Conservation (phyloP, 352 stramenopile species). For the Pythium apleroticum region DNA sequence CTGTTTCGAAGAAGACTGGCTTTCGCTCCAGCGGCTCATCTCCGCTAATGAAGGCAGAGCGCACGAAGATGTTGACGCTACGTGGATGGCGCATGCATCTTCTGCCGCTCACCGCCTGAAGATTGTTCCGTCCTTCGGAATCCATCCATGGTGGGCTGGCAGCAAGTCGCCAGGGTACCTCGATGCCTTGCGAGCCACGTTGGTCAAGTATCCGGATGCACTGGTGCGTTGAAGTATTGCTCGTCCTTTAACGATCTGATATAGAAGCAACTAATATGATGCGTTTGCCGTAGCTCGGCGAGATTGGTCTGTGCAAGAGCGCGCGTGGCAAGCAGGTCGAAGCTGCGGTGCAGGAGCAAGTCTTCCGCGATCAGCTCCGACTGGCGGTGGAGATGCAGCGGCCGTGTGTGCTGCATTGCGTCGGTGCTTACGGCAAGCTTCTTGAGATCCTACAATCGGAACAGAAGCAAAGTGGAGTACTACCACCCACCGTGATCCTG, state of each 20-base stretch:
- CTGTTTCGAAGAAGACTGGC: conserved; percentile 66
- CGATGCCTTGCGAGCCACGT: conserved; percentile 30
- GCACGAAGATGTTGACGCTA: neutral
- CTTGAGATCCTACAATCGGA: conserved; percentile 48
- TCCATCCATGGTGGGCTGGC: conserved; percentile 78
- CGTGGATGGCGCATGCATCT: neutral
- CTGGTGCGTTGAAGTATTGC: conserved; percentile 30
- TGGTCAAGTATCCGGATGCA: conserved; percentile 43
- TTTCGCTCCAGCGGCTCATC: conserved; percentile 35
- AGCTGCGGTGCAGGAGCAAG: conserved; percentile 39
- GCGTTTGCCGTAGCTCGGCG: conserved; percentile 45
- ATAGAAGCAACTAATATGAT: too few relatives aligned
- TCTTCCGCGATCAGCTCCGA: conserved; percentile 52
- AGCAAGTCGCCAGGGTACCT: conserved; percentile 33
- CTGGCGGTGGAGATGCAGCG: conserved; percentile 52
- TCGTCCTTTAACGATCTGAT: too few relatives aligned
- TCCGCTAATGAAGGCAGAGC: conserved; percentile 6
- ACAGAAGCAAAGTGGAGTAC: conserved; percentile 3
- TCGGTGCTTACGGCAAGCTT: conserved; percentile 67
- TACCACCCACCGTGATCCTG: conserved; percentile 58
- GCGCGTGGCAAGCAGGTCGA: conserved; percentile 47
- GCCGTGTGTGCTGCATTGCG: conserved; percentile 71
- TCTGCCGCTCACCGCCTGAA: conserved; percentile 6
- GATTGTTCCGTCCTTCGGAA: conserved; percentile 60
- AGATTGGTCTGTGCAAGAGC: conserved; percentile 83